A percentile compares a stretch with the other conserved stretches of the same genome.
Evolutionary conservation across 257 asterid species (phyloP).

Genomic region (Solanum arcanum): DNA sequence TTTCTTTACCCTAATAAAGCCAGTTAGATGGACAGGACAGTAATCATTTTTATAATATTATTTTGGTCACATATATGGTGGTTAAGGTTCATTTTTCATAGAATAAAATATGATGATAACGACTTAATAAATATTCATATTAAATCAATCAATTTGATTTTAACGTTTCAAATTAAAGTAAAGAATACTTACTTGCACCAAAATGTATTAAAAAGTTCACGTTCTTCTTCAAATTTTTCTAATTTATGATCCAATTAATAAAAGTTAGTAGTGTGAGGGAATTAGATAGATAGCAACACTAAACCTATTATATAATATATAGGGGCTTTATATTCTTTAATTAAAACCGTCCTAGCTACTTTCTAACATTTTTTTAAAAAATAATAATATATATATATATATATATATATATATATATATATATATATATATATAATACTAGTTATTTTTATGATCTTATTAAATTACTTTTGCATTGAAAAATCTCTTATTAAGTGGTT

Average conservation of each 20-base stretch:
- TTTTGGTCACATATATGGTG: background rate
- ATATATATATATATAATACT: background rate
- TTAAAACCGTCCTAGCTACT: background rate
- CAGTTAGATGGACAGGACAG: background rate
- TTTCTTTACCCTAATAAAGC: background rate
- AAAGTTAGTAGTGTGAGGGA: background rate
- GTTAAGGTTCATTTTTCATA: background rate
- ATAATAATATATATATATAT: no score
- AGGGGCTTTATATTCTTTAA: background rate
- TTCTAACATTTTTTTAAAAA: background rate
- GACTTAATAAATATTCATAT: background rate
- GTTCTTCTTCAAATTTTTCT: background rate
- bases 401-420: background rate
- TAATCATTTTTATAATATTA: background rate
- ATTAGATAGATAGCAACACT: background rate
- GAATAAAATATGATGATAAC: background rate
- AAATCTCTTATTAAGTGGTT: background rate
- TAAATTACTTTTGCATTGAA: accelerated
- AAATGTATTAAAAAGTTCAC: background rate
- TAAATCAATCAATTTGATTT: background rate
- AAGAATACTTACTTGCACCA: background rate
- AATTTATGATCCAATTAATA: background rate
- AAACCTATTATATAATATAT: background rate
- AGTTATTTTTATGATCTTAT: background rate
- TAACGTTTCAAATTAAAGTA: background rate